A percentile compares a stretch with the other conserved stretches of the same genome.
Conservation (phyloP, 2,329 filamentous ascomycete species). For the Colletotrichum sp. region DNA sequence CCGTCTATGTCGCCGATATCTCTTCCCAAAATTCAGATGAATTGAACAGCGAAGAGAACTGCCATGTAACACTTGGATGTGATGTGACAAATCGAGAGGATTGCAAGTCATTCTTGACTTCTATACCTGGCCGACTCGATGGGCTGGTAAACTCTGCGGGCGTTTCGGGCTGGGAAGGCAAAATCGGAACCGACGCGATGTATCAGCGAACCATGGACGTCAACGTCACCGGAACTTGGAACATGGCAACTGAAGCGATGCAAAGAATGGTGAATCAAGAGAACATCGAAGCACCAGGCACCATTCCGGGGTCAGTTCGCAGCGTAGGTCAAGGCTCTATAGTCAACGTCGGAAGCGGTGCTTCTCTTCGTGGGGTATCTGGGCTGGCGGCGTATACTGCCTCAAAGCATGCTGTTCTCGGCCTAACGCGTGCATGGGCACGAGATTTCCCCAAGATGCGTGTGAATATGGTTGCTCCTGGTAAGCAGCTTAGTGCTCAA, state of each 20-base stretch:
- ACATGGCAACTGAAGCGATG: neutral
- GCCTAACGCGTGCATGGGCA: neutral
- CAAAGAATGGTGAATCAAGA: neutral
- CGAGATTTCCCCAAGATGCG: neutral
- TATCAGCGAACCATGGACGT: neutral
- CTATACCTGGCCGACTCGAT: slow-evolving; percentile 1
- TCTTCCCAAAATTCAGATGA: neutral
- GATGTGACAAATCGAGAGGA: neutral
- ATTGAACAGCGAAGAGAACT: neutral
- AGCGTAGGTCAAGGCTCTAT: neutral
- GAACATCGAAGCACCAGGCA: neutral
- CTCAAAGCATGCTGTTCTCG: neutral
- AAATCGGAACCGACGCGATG: slow-evolving; percentile 3
- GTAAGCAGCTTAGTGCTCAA: neutral
- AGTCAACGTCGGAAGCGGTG: neutral
- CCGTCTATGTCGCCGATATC: neutral
- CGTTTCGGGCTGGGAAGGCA: slow-evolving; percentile 7
- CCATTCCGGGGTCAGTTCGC: neutral
- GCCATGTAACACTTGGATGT: neutral
- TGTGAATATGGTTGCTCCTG: neutral
- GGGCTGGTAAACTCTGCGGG: slow-evolving; percentile 14
- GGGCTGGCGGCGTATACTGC: neutral
- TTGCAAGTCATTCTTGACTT: neutral
- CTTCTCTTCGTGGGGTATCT: neutral
- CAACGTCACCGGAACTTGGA: neutral